Percentiles rank a stretch among this genome's conserved stretches.
Conservation (phyloP, 108 stramenopile species). For the Fragilariopsis cylindrus region DNA sequence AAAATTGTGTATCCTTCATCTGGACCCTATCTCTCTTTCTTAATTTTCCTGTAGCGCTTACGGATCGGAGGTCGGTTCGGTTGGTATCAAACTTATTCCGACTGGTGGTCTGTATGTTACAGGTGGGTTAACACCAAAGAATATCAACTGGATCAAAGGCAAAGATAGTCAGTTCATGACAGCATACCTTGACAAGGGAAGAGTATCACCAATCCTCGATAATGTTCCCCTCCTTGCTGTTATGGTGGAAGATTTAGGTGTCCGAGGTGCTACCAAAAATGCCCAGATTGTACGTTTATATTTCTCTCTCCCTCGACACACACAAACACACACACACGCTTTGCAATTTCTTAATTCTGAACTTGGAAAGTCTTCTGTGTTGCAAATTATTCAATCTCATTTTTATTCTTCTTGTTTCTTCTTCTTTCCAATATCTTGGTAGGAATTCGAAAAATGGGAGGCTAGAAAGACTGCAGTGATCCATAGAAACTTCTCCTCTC, state of each 20-base stretch:
- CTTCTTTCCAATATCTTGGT: background rate
- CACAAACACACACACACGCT: background rate
- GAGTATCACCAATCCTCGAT: constrained; percentile 69
- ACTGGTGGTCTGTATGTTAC: constrained; percentile 94
- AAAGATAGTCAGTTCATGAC: constrained; percentile 85
- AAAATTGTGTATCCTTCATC: background rate
- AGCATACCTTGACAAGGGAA: constrained; percentile 92
- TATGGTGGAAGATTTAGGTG: constrained; percentile 90
- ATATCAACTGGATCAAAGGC: constrained; percentile 80
- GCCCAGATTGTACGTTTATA: constrained; percentile 26
- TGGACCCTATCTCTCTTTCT: background rate
- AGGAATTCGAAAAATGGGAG: constrained; percentile 6
- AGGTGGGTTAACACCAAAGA: constrained; percentile 97
- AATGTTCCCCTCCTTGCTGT: constrained; percentile 89
- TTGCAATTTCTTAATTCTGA: no score
- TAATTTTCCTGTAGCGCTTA: constrained; percentile 60
- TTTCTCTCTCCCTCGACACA: background rate
- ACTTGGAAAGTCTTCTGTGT: no score
- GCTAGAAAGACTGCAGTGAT: background rate
- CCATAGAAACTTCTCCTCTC: background rate
- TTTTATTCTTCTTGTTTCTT: background rate
- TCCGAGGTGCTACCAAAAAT: constrained; percentile 79
- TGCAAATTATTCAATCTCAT: no score
- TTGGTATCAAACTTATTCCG: constrained; percentile 91
- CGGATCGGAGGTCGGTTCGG: constrained; percentile 89